Evolutionary conservation across 2,329 filamentous ascomycete species (phyloP).

Genomic region (Leptoxyphium fumago): DNA sequence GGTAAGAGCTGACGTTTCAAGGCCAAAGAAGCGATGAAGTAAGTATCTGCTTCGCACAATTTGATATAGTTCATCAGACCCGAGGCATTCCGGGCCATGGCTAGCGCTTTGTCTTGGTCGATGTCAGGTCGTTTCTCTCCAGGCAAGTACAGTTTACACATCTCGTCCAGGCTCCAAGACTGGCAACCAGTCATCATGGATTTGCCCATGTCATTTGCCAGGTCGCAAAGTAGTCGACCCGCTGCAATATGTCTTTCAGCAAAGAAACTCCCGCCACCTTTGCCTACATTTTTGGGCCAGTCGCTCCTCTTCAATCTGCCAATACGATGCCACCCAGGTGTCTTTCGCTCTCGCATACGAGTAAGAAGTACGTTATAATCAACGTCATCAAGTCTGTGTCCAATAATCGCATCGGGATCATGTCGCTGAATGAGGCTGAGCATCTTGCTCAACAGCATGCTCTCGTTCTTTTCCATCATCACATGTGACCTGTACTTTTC

Average conservation of each 20-base stretch:
- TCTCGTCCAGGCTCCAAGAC: constrained; percentile 94
- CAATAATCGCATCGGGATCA: constrained; percentile 86
- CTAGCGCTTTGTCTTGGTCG: constrained; percentile 75
- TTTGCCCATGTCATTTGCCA: constrained; percentile 93
- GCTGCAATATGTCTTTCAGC: constrained; percentile 80
- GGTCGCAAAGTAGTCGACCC: constrained; percentile 79
- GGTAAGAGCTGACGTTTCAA: constrained; percentile 83
- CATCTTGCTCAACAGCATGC: constrained; percentile 74
- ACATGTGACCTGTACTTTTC: constrained; percentile 55
- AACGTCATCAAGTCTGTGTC: constrained; percentile 92
- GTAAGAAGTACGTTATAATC: constrained; percentile 86
- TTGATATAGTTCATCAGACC: constrained; percentile 87
- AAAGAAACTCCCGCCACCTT: constrained; percentile 79
- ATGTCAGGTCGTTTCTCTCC: constrained; percentile 62
- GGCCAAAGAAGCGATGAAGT: constrained; percentile 84
- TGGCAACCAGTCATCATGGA: constrained; percentile 95
- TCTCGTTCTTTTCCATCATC: constrained; percentile 69
- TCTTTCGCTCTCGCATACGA: constrained; percentile 77
- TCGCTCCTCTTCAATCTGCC: constrained; percentile 68
- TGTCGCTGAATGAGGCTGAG: constrained; percentile 74
- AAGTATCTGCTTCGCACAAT: constrained; percentile 89
- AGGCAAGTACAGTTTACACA: constrained; percentile 81
- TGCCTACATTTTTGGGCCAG: constrained; percentile 80
- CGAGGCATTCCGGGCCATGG: constrained; percentile 62
- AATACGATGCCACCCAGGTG: constrained; percentile 85